Evolutionary conservation across 306 rosid species (phyloP), one percentile per base, ranked within the genome.

Genomic region (Crotalaria pallida): DNA sequence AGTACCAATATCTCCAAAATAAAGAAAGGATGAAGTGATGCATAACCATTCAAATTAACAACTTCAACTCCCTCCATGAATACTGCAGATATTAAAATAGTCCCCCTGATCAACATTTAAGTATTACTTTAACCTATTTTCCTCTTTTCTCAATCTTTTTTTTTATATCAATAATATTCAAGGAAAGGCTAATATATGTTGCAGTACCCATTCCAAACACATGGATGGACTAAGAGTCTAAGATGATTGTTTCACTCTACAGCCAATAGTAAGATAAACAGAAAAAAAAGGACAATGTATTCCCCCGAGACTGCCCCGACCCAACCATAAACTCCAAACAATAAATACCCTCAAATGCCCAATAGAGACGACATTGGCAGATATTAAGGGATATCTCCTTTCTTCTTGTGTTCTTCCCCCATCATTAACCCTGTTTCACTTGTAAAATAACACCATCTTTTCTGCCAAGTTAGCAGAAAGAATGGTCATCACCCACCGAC

Each of bases 381-480:
- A 78, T 40, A 19, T 23, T 65, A 76, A 23, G 73, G 68, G 71
- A 72, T 70, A 66, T 77, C 80, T 80, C 73, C 49, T 71, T 75
- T 52, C 69, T 75, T 52, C 65, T 58, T 69, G 65, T 58, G 26
- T 58, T 50, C 33, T 55, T 44, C 68, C 67, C 62, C 53, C 47
- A 67, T 78, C 75, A n/a, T 65, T 63, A n/a, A 66, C 70, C 10
- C 71, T 70, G 76, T 71, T 77, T 43, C 49, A 51, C 74, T 66
- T 33, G 64, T 43, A 58, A 69, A 62, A 67, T 58, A 67, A 48
- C 66, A 61, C 63, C 50, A 67, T 67, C 74, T 16, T 82, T 84
- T 83, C 92, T 87, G 96, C 96, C 81, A 85, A 87, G 92, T 67
- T 75, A 79, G 96, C 96, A 83, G 92, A 80, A 76, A 84, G 81